phyloP scores from a whole-genome alignment of 768 basidiomycete species.

The Tubosaeta brunneosetosa region DNA sequence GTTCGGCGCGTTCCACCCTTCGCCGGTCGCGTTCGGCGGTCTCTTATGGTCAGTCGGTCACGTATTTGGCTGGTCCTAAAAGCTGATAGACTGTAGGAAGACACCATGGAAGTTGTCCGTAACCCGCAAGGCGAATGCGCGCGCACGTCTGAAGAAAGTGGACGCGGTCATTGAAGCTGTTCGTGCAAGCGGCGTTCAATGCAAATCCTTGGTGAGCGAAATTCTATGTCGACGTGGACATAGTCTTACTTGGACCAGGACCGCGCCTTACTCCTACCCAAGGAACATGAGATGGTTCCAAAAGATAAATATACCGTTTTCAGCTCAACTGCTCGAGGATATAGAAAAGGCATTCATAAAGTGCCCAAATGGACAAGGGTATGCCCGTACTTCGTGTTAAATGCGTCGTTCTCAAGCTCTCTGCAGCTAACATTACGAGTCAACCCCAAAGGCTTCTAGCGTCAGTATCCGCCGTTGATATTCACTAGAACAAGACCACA shows the following conservation, averaged over 20 bases:
- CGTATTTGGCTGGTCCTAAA: neutral
- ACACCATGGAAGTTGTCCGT: constrained; percentile 88
- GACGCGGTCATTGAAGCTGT: constrained; percentile 92
- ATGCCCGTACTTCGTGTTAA: constrained; percentile 24
- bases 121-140: constrained; percentile 89
- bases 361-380: constrained; percentile 97
- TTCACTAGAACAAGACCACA: constrained; percentile 67
- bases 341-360: constrained; percentile 93
- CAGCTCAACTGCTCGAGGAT: constrained; percentile 61
- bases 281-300: constrained; percentile 88
- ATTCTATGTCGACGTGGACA: neutral
- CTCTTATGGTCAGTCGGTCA: constrained; percentile 66
- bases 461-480: neutral
- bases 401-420: constrained; percentile 3
- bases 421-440: constrained; percentile 74
- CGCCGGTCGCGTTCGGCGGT: constrained; percentile 63
- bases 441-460: constrained; percentile 93
- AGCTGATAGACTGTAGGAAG: constrained; percentile 57
- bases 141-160: constrained; percentile 85
- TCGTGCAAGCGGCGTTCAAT: constrained; percentile 73
- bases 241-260: constrained; percentile 39
- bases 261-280: constrained; percentile 78
- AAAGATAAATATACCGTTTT: constrained; percentile 96
- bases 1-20: constrained; percentile 84
- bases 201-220: constrained; percentile 63